Base-by-base conservation (phyloP, 2,329 filamentous ascomycete species). In the Myriosclerotinia scirpicola region DNA sequence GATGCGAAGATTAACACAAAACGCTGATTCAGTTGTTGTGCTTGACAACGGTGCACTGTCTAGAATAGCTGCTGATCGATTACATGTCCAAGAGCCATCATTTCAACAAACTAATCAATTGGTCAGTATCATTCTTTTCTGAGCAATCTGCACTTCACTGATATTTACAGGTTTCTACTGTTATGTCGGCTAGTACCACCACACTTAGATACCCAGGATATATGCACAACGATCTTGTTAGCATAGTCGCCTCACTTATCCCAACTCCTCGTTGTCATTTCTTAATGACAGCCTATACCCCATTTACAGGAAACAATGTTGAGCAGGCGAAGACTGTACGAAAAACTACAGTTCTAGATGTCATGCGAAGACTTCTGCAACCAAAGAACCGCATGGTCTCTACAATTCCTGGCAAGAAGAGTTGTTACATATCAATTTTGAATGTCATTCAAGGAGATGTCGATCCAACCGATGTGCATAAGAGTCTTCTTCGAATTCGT, bases 301-400 rank as follows among this genome's bases (percentile, higher is more conserved):
- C 95, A 7, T 99, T 99, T 76, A 98, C 95, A 0, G 92, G 93
- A 68, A 92, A 97, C 77, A 95, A 95, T 76, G 91, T 99, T 66
- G 94, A 97, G 76, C 92, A 97, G 78, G 95, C 94, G 66, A 97
- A 97, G 83, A 97, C 94, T 1, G 93, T 99, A 44, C 91, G 96
- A 69, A 99, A 98, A 81, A 99, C 96, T 2, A 99, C 95, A 0
- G 95, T 99, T 11, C 81, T 99, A 52, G 95, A 99, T 77, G 96
- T 99, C 69, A 99, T 99, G 95, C 88, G 95, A 67, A 86, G 95
- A 68, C 82, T 99, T 34, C 82, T 99, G 67, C 96, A 99, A 79
- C 95, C 95, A 50, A 99, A 99, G 84, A 99, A 99, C 80, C 89
- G 96, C 77, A 99, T 99, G 95, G 95, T 99, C 55, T 97, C 93